phyloP scores from a whole-genome alignment of 2,329 filamentous ascomycete genomes.

The Mariannaea elegans region DNA sequence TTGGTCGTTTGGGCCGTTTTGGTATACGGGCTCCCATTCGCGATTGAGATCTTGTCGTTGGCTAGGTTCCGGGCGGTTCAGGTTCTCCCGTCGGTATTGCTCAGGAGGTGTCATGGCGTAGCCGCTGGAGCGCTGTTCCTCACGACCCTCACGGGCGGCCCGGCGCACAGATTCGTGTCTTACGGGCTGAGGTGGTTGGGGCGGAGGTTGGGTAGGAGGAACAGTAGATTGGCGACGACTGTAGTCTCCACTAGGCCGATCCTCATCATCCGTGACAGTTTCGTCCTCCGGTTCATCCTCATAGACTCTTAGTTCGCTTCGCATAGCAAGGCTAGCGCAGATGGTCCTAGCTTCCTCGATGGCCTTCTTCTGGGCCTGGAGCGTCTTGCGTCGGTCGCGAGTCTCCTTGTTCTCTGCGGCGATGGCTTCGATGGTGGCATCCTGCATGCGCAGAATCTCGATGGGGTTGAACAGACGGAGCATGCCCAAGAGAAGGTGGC shows the following conservation, averaged over 20 bases:
- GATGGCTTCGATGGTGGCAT: constrained; percentile 57
- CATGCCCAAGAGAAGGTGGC: constrained; percentile 61
- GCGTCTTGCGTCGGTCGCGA: constrained; percentile 56
- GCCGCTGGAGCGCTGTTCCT: constrained; percentile 31
- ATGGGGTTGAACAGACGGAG: constrained; percentile 61
- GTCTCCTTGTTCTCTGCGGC: constrained; percentile 64
- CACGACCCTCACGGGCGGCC: constrained; percentile 34
- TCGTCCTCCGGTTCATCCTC: constrained; percentile 49
- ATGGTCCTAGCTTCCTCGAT: constrained; percentile 61
- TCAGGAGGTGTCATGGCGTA: constrained; percentile 26
- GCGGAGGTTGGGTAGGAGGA: constrained; percentile 23
- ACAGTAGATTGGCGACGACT: constrained; percentile 30
- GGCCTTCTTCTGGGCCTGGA: constrained; percentile 59
- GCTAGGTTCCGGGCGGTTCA: constrained; percentile 4
- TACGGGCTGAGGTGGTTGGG: constrained; percentile 9
- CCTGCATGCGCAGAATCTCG: constrained; percentile 58
- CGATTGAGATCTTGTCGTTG: constrained; percentile 21
- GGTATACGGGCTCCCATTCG: constrained; percentile 46
- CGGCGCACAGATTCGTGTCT: constrained; percentile 35
- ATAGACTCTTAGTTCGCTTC: constrained; percentile 57
- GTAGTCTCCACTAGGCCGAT: constrained; percentile 21
- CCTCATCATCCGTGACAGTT: constrained; percentile 44
- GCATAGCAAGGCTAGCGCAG: constrained; percentile 61
- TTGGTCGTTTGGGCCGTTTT: constrained; percentile 27
- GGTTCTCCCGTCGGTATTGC: constrained; percentile 14